phyloP scores from a whole-genome alignment of 139 green algal species.

The Coelastrella sp. region DNA sequence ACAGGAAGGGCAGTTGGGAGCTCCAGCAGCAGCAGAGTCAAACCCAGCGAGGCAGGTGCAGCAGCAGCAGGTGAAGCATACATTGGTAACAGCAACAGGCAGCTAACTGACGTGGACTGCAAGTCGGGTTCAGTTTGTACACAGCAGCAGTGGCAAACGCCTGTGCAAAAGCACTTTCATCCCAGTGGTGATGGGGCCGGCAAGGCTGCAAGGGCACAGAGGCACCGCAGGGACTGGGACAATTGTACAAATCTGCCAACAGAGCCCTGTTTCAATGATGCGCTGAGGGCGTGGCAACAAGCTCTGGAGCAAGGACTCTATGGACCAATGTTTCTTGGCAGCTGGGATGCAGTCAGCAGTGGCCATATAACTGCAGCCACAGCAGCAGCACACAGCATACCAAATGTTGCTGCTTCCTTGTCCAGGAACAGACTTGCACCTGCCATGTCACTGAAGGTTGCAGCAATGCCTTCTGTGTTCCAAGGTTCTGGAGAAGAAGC shows the following conservation, averaged over 20 bases:
- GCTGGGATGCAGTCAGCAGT: neutral
- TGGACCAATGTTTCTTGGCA: constrained; percentile 21
- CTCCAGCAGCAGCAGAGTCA: neutral
- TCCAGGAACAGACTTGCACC: neutral
- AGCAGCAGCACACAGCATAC: neutral
- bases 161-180: neutral
- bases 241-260: constrained; percentile 6
- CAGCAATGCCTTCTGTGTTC: constrained; percentile 16
- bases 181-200: neutral
- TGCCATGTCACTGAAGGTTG: neutral
- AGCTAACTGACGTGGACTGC: too few relatives aligned
- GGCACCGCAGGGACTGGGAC: constrained; percentile 17
- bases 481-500: constrained; percentile 22
- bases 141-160: neutral
- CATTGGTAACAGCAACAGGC: neutral
- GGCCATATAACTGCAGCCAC: constrained; percentile 17
- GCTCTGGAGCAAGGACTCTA: constrained; percentile 1
- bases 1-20: neutral
- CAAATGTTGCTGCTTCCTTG: neutral
- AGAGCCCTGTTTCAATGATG: constrained; percentile 17
- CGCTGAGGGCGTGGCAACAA: constrained; percentile 6
- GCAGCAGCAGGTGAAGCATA: neutral
- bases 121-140: neutral
- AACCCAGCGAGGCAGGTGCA: neutral
- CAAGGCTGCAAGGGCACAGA: neutral